Percentiles rank a stretch among this genome's conserved stretches.
Conservation (phyloP, 2,329 filamentous ascomycete genomes). For the Penicillium sp. region DNA sequence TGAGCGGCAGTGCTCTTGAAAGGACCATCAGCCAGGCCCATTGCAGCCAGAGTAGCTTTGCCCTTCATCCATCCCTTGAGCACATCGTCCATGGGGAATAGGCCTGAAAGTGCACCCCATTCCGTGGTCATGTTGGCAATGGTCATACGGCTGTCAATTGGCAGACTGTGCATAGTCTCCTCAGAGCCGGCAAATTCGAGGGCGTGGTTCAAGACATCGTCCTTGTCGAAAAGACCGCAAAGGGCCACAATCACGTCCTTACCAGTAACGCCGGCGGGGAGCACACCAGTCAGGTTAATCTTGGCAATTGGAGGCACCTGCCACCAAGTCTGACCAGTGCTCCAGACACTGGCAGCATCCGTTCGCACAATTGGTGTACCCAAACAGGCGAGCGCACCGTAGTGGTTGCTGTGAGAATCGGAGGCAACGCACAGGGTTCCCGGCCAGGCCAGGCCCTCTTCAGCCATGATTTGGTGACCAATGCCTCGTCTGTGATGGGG, state of each 20-base stretch:
- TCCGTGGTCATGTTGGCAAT: constrained; percentile 73
- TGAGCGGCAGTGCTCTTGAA: constrained; percentile 45
- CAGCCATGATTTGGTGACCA: constrained; percentile 72
- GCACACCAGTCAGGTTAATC: constrained; percentile 66
- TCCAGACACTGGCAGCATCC: constrained; percentile 81
- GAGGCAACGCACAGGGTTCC: constrained; percentile 75
- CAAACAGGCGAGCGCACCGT: constrained; percentile 70
- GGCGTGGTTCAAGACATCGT: constrained; percentile 84
- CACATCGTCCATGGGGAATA: constrained; percentile 74
- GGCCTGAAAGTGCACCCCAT: constrained; percentile 66
- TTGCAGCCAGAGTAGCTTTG: constrained; percentile 67
- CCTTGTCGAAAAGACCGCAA: constrained; percentile 76
- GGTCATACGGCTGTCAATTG: constrained; percentile 66
- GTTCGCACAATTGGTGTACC: constrained; percentile 81
- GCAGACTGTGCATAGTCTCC: constrained; percentile 66
- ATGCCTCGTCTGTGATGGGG: constrained; percentile 56
- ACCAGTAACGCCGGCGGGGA: constrained; percentile 76
- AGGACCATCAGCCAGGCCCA: constrained; percentile 48
- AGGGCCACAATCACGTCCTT: constrained; percentile 93
- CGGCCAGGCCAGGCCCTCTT: constrained; percentile 80
- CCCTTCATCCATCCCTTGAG: constrained; percentile 67
- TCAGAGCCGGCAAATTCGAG: constrained; percentile 82
- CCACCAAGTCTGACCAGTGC: constrained; percentile 79
- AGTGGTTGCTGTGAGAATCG: constrained; percentile 68
- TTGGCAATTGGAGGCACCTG: constrained; percentile 79